These are phyloP conservation scores for Euclidium syriacum DNA, from an alignment of 345 rosid species.

Conservation along the genomic window DNA sequence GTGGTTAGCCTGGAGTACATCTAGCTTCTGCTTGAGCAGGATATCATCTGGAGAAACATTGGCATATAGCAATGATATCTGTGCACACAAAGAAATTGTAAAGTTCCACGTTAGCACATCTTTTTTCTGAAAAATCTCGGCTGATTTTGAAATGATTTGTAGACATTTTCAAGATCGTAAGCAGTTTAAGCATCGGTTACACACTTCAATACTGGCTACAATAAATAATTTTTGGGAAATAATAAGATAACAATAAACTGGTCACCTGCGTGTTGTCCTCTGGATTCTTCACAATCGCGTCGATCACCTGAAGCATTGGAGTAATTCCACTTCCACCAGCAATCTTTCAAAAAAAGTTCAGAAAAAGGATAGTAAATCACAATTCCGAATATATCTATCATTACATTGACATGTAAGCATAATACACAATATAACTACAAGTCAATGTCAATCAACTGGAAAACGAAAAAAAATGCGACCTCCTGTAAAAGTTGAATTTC, in stretches of 20 bases:
- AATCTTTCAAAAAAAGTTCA: conserved; percentile 39
- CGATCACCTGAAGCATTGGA: conserved; percentile 96
- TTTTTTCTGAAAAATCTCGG: not conserved
- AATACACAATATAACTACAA: not conserved
- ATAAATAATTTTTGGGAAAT: not conserved
- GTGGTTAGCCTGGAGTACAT: conserved; percentile 65
- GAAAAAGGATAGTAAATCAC: not conserved
- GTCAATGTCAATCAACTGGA: not conserved
- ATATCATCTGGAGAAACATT: conserved; percentile 96
- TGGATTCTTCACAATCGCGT: conserved; percentile 79
- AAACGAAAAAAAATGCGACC: not conserved
- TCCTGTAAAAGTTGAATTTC: not conserved
- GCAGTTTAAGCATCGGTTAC: not conserved
- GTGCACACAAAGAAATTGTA: conserved; percentile 10
- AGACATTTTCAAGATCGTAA: not conserved
- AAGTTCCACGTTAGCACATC: not conserved
- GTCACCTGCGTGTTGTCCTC: conserved; percentile 86
- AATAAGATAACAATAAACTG: not conserved
- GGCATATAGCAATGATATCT: conserved; percentile 81
- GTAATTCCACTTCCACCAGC: conserved; percentile 97
- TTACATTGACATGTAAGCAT: not conserved
- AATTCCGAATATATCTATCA: not conserved
- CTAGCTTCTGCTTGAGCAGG: conserved; percentile 84
- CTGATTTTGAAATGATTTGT: not conserved
- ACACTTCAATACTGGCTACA: not conserved